Evolutionary conservation across 306 rosid genomes (phyloP), one percentile per base, ranked within the genome.

Genomic region (Abrus precatorius): DNA sequence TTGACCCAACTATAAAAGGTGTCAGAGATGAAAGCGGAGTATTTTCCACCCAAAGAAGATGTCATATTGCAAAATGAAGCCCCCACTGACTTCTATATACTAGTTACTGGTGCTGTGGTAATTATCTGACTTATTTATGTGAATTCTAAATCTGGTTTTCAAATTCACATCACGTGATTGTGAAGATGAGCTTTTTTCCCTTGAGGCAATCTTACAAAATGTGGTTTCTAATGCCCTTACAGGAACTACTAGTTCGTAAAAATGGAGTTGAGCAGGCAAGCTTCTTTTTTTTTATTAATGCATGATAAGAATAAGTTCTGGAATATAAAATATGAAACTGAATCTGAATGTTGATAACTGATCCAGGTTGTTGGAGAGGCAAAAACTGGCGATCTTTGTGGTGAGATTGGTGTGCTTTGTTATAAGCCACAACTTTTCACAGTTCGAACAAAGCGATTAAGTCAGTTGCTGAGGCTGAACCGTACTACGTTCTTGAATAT

Each of bases 11-110:
- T 69, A 52, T 30, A 34, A 72, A 41, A 95, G 98, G 99, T 95
- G 36, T 93, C 98, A 0, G 99, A 95, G 92, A 96, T 92, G 99
- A 96, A 96, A 82, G 94, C 99, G 0, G 99, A 96, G 88, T 96
- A 93, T 49, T 96, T 96, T 86, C 99, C 99, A 20, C 99, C 98
- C 13, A 96, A 87, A 80, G 99, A 96, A 83, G 99, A 96, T 78
- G 92, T 96, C 36, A 92, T 96, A 82, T 88, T 96, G 84, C 97
- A 96, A 89, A 93, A 93, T 20, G 99, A 96, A 86, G 97, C 98
- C 14, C 98, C 99, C 5, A 96, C 98, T 47, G 98, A 96, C 73
- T 93, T 96, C 82, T 96, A 96, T 78, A 71, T 96, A 66, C 89
- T 93, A 14, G 98, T 92, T 69, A 89, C 92, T 27, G 99, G 98